Evolutionary conservation across 2,329 filamentous ascomycete genomes (phyloP).

Genomic region (Aspergillus piperis): DNA sequence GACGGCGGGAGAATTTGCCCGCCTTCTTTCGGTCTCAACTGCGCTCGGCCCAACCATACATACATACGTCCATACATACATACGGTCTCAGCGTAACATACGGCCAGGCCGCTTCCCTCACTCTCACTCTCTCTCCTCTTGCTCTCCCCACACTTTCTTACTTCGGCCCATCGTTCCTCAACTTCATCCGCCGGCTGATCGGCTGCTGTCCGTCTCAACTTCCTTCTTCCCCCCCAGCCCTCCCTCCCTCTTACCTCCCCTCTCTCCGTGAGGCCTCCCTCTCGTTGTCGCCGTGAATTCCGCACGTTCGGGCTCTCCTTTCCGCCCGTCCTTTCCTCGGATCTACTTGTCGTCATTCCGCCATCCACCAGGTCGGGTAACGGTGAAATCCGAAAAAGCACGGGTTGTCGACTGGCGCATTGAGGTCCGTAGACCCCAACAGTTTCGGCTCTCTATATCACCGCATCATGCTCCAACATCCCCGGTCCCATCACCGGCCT

Average conservation of each 20-base stretch:
- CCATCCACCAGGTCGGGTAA: constrained; percentile 11
- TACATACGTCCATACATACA: constrained; percentile 1
- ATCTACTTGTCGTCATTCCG: constrained; percentile 9
- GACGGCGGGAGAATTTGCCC: constrained; percentile 23
- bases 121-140: constrained; percentile 5
- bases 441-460: constrained; percentile 8
- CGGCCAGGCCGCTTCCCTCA: neutral
- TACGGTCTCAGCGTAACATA: neutral
- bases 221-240: constrained; percentile 1
- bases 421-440: constrained; percentile 34
- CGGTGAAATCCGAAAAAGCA: constrained; percentile 23
- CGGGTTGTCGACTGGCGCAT: constrained; percentile 43
- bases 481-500: constrained; percentile 16
- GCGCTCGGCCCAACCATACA: constrained; percentile 20
- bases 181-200: constrained; percentile 4
- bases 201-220: neutral
- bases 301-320: neutral
- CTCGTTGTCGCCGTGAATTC: neutral
- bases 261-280: neutral
- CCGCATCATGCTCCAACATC: constrained; percentile 19
- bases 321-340: neutral
- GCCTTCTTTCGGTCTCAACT: constrained; percentile 12
- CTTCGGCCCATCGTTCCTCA: constrained; percentile 8
- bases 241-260: neutral
- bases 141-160: constrained; percentile 12